A percentile compares a stretch with the other conserved stretches of the same genome.
Evolutionary conservation across 345 rosid species (phyloP).

Genomic region (Mangifera indica): DNA sequence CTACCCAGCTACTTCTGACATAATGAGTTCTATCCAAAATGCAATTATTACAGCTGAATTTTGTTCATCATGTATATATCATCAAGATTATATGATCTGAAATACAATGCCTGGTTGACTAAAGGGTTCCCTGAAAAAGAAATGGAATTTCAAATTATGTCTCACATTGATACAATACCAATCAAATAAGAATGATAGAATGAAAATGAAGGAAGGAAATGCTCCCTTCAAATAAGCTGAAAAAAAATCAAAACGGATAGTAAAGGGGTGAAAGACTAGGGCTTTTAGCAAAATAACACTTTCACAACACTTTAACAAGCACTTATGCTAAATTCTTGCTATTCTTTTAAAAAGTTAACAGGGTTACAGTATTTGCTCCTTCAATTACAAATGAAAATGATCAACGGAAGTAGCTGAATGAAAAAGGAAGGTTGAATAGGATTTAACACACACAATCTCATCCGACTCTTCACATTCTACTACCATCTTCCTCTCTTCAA

Average conservation of each 20-base stretch:
- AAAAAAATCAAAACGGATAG: neutral
- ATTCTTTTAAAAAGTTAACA: no score
- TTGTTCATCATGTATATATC: slow-evolving; percentile 15
- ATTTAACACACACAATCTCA: no score
- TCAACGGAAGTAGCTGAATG: no score
- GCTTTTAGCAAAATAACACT: no score
- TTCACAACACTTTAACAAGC: no score
- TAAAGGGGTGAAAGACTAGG: neutral
- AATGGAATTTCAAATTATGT: slow-evolving; percentile 18
- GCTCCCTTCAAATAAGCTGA: neutral
- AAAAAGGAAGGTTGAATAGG: no score
- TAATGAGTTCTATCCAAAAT: slow-evolving; percentile 18
- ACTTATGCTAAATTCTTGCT: no score
- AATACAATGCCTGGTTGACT: slow-evolving; percentile 9
- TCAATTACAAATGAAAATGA: no score
- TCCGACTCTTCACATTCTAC: no score
- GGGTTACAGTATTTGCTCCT: no score
- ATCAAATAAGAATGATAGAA: no score
- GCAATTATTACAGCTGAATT: slow-evolving; percentile 24
- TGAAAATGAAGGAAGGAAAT: slow-evolving; percentile 11
- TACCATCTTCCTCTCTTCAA: no score
- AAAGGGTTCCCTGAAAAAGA: slow-evolving; percentile 22
- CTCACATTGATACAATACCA: slow-evolving; percentile 3
- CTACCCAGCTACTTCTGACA: slow-evolving; percentile 14
- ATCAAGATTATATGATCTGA: slow-evolving; percentile 14